phyloP scores from a whole-genome alignment of 169 alveolate genomes.

The Cytauxzoon felis region DNA sequence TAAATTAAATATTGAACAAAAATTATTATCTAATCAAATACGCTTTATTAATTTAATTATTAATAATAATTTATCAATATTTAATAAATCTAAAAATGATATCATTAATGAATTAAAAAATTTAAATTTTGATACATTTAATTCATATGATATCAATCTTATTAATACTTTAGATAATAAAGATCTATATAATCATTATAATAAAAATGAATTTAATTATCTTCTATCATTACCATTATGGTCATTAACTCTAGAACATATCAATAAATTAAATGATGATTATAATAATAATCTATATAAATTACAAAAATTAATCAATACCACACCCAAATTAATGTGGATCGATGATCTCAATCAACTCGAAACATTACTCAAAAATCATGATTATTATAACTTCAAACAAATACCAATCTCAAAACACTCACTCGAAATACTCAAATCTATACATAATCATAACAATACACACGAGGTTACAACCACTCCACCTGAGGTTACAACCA shows the following conservation, averaged over 20 bases:
- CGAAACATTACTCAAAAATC: slow-evolving; percentile 65
- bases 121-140: slow-evolving; percentile 76
- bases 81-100: slow-evolving; percentile 65
- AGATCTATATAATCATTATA: slow-evolving; percentile 28
- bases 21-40: slow-evolving; percentile 80
- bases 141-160: slow-evolving; percentile 66
- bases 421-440: too few relatives aligned
- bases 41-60: slow-evolving; percentile 85
- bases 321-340: slow-evolving; percentile 71
- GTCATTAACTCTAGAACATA: slow-evolving; percentile 91
- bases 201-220: slow-evolving; percentile 86
- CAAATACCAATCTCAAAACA: too few relatives aligned
- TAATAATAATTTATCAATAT: slow-evolving; percentile 80
- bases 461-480: too few relatives aligned
- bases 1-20: slow-evolving; percentile 80
- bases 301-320: slow-evolving; percentile 58
- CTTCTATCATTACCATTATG: slow-evolving; percentile 92
- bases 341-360: slow-evolving; percentile 65
- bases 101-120: slow-evolving; percentile 77
- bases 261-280: slow-evolving; percentile 79
- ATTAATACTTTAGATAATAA: slow-evolving; percentile 57
- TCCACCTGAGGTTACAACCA: too few relatives aligned
- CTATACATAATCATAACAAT: too few relatives aligned
- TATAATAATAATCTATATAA: slow-evolving; percentile 57
- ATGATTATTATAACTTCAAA: too few relatives aligned